Conservation (phyloP, 805 yeast genomes). For the Blastobotrys chiropterorum region DNA sequence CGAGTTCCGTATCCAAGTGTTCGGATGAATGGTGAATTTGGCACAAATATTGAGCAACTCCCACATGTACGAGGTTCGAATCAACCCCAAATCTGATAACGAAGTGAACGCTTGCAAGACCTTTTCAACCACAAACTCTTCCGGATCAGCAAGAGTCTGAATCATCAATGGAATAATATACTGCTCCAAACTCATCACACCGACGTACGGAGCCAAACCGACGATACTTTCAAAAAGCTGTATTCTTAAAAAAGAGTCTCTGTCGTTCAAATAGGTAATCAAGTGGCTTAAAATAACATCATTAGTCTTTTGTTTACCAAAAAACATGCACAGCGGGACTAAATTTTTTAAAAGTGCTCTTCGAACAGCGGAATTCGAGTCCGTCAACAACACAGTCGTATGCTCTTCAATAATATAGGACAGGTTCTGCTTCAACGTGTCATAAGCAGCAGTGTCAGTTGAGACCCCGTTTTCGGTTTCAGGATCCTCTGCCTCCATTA, state of each 20-base stretch:
- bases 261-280: constrained; percentile 85
- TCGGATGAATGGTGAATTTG: constrained; percentile 74
- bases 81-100: constrained; percentile 50
- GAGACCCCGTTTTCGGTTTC: constrained; percentile 39
- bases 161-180: constrained; percentile 78
- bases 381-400: constrained; percentile 62
- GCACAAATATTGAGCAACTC: constrained; percentile 47
- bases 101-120: constrained; percentile 58
- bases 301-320: constrained; percentile 83
- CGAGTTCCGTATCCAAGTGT: constrained; percentile 73
- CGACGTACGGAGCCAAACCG: constrained; percentile 72
- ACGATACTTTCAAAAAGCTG: constrained; percentile 68
- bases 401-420: constrained; percentile 57
- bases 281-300: constrained; percentile 85
- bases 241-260: constrained; percentile 57
- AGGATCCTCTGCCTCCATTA: constrained; percentile 35
- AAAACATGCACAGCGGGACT: constrained; percentile 69
- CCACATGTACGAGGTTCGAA: constrained; percentile 46
- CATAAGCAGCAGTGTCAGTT: constrained; percentile 29
- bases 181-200: constrained; percentile 76
- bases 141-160: constrained; percentile 79
- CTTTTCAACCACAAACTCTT: constrained; percentile 70
- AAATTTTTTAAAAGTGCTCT: constrained; percentile 64
- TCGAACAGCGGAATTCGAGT: constrained; percentile 57
- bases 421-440: constrained; percentile 39